Conservation (phyloP, 176 grass and related monocot species). For the Zoysia japonica region DNA sequence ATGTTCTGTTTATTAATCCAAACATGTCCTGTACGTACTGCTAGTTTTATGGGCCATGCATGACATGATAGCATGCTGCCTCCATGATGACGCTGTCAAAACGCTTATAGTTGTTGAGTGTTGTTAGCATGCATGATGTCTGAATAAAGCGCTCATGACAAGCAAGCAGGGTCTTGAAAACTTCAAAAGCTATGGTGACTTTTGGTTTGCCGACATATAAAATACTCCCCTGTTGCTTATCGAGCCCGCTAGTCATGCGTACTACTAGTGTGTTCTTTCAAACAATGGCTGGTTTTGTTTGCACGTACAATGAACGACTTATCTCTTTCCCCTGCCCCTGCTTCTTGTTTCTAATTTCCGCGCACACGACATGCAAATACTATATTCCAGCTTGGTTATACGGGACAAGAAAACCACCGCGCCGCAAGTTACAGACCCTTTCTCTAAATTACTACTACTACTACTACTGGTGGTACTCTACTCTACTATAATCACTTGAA, state of each 20-base stretch:
- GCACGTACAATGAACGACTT: not conserved
- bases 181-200: not conserved
- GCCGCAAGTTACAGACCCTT: not conserved
- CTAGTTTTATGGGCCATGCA: too few species aligned
- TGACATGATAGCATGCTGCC: too few species aligned
- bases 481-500: not conserved
- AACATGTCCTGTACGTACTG: too few species aligned
- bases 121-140: not conserved
- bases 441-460: not conserved
- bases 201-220: constrained; percentile 12
- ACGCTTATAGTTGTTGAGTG: too few species aligned
- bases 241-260: not conserved
- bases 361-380: not conserved
- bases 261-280: not conserved
- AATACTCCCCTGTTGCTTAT: not conserved
- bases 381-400: not conserved
- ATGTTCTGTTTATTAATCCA: too few species aligned
- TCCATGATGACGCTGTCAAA: too few species aligned
- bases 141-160: not conserved
- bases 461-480: not conserved
- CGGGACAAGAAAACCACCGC: not conserved
- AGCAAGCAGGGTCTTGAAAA: not conserved
- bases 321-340: not conserved
- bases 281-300: not conserved
- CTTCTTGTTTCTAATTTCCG: not conserved